Base-by-base conservation (phyloP, 1,284 basidiomycete genomes). In the Apiotrichum siamense region DNA sequence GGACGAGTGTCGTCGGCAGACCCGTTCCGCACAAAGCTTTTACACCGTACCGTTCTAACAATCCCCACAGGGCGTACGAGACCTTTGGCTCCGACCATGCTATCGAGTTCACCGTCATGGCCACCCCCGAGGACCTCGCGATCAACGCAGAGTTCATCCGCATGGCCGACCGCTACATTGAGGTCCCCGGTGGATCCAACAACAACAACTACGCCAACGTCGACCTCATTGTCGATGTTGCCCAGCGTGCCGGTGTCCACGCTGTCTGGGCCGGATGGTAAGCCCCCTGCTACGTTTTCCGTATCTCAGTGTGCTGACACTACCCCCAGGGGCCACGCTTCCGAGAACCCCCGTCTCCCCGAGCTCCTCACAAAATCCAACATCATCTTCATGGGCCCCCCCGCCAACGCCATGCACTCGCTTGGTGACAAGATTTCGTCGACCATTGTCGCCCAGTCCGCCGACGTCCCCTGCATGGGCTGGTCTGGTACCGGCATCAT, bases 121-220 rank as follows among this genome's bases (percentile, higher is more conserved):
- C 96, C 44, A 99, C 96, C 4, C 96, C 96, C 26, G 96, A 99
- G 73, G 96, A 99, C 78, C 78, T 97, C 57, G 64, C 63, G 70
- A 92, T 97, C 75, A 99, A 99, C 69, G 96, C 96, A 37, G 96
- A 99, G 73, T 99, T 98, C 77, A 98, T 99, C 74, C 88, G 96
- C 62, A 98, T 99, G 96, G 96, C 96, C 31, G 96, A 99, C 75
- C 86, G 93, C 67, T 98, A 96, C 72, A 88, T 99, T 65, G 96
- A 98, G 76, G 96, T 99, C 7, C 94, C 96, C 23, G 96, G 96
- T 61, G 96, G 96, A 56, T 83, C 86, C 44, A 99, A 99, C 76
- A 98, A 98, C 80, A 96, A 99, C 81, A 99, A 99, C 77, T 98
- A 98, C 72, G 96, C 96, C 65, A 99, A 99, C 72, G 96, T 99